phyloP scores from a whole-genome alignment of 192 early-diverging fungal species.

The Mortierella hygrophila region DNA sequence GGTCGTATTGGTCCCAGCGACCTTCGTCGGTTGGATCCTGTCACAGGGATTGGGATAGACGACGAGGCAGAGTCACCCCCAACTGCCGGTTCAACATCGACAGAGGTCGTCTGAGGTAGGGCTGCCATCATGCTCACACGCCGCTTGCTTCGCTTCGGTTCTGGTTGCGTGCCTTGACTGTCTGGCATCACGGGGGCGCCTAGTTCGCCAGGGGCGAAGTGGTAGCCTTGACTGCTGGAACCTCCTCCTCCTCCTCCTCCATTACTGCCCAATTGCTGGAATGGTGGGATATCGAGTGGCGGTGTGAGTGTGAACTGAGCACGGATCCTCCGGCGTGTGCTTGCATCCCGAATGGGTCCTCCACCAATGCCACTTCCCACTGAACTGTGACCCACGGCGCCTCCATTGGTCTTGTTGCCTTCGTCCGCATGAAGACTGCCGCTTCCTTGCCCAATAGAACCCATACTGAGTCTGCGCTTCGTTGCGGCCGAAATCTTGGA shows the following conservation, averaged over 20 bases:
- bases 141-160: neutral
- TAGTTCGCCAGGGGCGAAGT: neutral
- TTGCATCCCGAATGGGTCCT: neutral
- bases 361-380: neutral
- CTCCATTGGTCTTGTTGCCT: neutral
- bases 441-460: neutral
- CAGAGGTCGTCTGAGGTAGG: neutral
- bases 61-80: neutral
- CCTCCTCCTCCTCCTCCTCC: neutral
- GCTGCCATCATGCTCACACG: slow-evolving; percentile 1
- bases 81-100: neutral
- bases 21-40: neutral
- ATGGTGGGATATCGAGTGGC: neutral
- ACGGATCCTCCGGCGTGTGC: slow-evolving; percentile 1
- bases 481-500: neutral
- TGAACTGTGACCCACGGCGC: neutral
- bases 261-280: neutral
- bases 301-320: neutral
- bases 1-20: neutral
- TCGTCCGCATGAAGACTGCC: neutral
- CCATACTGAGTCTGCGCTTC: neutral
- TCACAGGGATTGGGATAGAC: slow-evolving; percentile 1
- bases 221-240: neutral
- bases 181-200: neutral
- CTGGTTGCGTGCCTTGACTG: neutral